These are phyloP conservation scores for Voacanga thouarsii DNA, from an alignment of 257 asterid genomes.

Conservation along the genomic window DNA sequence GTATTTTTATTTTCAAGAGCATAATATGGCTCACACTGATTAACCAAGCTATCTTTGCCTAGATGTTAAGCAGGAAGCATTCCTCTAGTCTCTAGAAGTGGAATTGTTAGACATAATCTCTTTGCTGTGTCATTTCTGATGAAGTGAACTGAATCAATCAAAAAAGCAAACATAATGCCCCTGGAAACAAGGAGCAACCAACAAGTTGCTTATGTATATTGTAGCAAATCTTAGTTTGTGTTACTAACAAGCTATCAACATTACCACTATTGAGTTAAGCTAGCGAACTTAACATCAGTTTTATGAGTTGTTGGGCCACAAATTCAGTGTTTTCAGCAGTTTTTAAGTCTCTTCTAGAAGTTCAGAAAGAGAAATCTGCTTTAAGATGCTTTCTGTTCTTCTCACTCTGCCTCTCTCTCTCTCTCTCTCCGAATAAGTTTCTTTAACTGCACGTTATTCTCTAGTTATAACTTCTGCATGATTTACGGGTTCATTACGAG, in stretches of 20 bases:
- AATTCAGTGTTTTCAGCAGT: not conserved
- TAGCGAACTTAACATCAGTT: not conserved
- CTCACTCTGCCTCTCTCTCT: not conserved
- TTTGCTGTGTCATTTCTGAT: not conserved
- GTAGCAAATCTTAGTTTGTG: not conserved
- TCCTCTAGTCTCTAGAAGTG: not conserved
- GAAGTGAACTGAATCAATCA: not conserved
- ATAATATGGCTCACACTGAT: not conserved
- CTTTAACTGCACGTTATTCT: not conserved
- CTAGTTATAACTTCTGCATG: not conserved
- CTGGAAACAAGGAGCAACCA: no score
- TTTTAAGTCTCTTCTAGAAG: not conserved
- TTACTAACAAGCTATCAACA: not conserved
- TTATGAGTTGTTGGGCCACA: not conserved
- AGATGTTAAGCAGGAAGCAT: not conserved
- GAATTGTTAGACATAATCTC: not conserved
- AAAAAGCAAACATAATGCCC: not conserved
- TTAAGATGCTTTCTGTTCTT: not conserved
- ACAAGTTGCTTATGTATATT: no score
- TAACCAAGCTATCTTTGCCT: not conserved
- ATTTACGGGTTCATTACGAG: not conserved
- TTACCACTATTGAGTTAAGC: not conserved
- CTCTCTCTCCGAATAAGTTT: not conserved
- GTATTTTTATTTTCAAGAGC: no score
- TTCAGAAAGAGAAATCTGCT: not conserved